phyloP scores from a whole-genome alignment of 2,329 filamentous ascomycete species.

The Myriosclerotinia duriaeana region DNA sequence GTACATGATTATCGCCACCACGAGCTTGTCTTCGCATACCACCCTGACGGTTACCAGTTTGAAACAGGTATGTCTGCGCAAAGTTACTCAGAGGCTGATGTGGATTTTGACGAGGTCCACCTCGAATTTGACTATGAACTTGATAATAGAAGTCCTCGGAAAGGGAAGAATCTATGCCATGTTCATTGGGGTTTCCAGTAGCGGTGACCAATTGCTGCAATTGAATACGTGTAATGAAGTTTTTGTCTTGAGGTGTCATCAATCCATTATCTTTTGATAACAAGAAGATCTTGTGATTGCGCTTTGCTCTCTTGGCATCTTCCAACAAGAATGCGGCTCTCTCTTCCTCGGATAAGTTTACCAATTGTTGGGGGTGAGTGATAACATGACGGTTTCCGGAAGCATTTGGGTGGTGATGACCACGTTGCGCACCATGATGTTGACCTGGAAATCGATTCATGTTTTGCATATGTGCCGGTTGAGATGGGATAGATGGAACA shows the following conservation, averaged over 20 bases:
- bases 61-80: conserved; percentile 95
- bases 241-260: conserved; percentile 99
- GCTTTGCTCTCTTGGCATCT: conserved; percentile 91
- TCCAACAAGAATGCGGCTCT: conserved; percentile 81
- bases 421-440: conserved; percentile 42
- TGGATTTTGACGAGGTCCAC: conserved; percentile 83
- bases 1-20: conserved; percentile 93
- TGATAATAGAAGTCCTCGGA: conserved; percentile 98
- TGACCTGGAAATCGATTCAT: conserved; percentile 64
- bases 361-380: conserved; percentile 70
- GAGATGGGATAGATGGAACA: conserved; percentile 49
- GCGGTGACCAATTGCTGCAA: conserved; percentile 93
- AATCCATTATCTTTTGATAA: conserved; percentile 92
- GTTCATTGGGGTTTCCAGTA: conserved; percentile 81
- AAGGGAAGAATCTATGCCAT: conserved; percentile 75
- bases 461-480: conserved; percentile 76
- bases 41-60: conserved; percentile 82
- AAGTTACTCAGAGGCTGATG: conserved; percentile 94
- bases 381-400: conserved; percentile 51
- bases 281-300: conserved; percentile 96
- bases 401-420: conserved; percentile 42
- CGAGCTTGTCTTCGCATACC: conserved; percentile 72
- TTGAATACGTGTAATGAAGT: conserved; percentile 97
- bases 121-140: conserved; percentile 91
- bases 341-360: conserved; percentile 79